Percentiles rank a stretch among this genome's conserved stretches.
These are phyloP conservation scores for Helicocarpus griseus DNA, from an alignment of 2,329 filamentous ascomycete species.

Conservation along the genomic window DNA sequence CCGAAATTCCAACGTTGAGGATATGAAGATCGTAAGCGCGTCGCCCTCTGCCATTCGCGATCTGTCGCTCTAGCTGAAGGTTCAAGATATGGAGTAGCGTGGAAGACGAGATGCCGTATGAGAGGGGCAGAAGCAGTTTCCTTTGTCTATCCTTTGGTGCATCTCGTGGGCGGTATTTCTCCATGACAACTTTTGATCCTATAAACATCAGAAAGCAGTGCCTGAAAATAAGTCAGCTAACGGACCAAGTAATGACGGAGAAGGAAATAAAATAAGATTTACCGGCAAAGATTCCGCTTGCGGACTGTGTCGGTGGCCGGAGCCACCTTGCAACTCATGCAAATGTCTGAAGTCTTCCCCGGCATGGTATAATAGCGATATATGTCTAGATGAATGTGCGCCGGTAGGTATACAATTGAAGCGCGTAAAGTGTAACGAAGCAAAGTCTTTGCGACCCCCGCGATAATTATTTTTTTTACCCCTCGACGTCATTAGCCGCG, in stretches of 20 bases:
- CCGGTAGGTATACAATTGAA: neutral
- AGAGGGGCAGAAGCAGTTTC: conserved; percentile 67
- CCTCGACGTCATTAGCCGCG: neutral
- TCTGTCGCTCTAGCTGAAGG: conserved; percentile 56
- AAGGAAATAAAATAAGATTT: neutral
- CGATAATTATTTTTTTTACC: neutral
- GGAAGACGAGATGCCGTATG: conserved; percentile 72
- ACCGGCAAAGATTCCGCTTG: conserved; percentile 12
- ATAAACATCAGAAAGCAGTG: conserved; percentile 72
- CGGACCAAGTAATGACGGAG: neutral
- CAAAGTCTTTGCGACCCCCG: neutral
- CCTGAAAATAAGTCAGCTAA: conserved; percentile 33
- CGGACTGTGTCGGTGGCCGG: conserved; percentile 6
- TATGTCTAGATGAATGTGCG: neutral
- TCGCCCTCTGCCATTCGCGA: conserved; percentile 50
- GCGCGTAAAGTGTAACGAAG: neutral
- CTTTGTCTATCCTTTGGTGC: conserved; percentile 32
- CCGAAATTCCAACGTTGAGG: conserved; percentile 26
- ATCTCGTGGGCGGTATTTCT: conserved; percentile 45
- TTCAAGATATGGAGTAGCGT: conserved; percentile 68
- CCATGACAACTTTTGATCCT: conserved; percentile 64
- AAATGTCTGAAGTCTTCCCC: conserved; percentile 15
- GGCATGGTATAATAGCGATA: neutral
- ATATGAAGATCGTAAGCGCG: conserved; percentile 55
- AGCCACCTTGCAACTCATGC: conserved; percentile 15